phyloP scores from a whole-genome alignment of 139 green algal genomes.

The Coelastrella sp. region DNA sequence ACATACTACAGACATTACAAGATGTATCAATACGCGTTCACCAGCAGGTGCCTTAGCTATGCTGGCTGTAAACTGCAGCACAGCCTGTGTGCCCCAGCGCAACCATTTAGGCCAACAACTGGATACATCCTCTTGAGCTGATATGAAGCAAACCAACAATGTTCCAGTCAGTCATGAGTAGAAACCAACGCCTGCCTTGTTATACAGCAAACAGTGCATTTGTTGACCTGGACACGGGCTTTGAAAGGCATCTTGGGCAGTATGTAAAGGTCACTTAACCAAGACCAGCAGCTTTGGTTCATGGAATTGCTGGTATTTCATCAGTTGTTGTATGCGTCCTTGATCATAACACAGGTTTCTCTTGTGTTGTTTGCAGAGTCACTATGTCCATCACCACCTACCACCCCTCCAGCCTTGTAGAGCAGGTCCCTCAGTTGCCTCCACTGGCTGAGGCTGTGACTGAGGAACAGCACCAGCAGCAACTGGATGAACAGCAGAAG shows the following conservation, averaged over 20 bases:
- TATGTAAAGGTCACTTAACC: too few relatives aligned
- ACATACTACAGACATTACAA: slow-evolving; percentile 84
- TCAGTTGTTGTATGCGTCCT: too few relatives aligned
- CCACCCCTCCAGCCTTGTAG: slow-evolving; percentile 60
- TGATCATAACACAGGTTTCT: too few relatives aligned
- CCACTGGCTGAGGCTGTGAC: slow-evolving; percentile 54
- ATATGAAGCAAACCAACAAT: too few relatives aligned
- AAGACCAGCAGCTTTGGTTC: too few relatives aligned
- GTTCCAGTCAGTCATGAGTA: too few relatives aligned
- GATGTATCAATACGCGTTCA: slow-evolving; percentile 80
- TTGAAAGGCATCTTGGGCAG: too few relatives aligned
- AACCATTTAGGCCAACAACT: background rate
- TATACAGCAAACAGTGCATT: too few relatives aligned
- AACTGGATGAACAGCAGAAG: slow-evolving; percentile 47
- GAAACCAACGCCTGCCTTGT: too few relatives aligned
- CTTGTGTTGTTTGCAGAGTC: slow-evolving; percentile 56
- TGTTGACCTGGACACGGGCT: too few relatives aligned
- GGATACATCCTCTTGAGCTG: background rate
- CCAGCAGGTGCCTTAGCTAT: slow-evolving; percentile 54
- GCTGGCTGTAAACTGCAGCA: background rate
- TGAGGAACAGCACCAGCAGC: slow-evolving; percentile 57
- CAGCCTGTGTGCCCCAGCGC: background rate
- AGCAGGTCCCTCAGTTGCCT: slow-evolving; percentile 54
- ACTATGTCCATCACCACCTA: slow-evolving; percentile 61
- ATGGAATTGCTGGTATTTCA: too few relatives aligned